Conservation (phyloP, 2,329 filamentous ascomycete species). For the Pyricularia sp. region DNA sequence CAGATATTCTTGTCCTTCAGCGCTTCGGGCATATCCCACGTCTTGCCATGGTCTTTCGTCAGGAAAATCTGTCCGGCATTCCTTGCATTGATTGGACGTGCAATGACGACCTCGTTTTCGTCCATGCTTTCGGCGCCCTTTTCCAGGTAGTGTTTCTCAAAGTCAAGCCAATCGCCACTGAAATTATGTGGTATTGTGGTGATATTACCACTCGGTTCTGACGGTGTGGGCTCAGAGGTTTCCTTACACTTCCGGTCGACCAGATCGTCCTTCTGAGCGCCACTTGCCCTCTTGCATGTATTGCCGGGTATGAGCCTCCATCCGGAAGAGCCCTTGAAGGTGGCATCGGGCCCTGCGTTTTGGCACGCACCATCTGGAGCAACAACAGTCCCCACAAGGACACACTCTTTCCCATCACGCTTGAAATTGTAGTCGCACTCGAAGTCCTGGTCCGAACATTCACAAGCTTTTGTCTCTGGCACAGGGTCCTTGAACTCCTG, state of each 20-base stretch:
- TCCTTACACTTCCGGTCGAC: constrained; percentile 72
- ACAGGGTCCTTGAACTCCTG: constrained; percentile 73
- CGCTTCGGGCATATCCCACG: constrained; percentile 56
- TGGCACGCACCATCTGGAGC: constrained; percentile 68
- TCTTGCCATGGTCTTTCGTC: constrained; percentile 80
- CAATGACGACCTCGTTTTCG: constrained; percentile 57
- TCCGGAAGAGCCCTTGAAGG: constrained; percentile 77
- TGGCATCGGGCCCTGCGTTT: constrained; percentile 51
- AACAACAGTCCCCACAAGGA: constrained; percentile 49
- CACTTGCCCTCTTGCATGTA: constrained; percentile 52
- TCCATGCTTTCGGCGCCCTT: constrained; percentile 52
- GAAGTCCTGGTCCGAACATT: constrained; percentile 77
- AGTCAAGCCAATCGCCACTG: constrained; percentile 39
- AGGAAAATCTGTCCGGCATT: constrained; percentile 46
- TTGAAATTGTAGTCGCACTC: constrained; percentile 95
- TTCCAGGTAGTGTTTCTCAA: constrained; percentile 68
- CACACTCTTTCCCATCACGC: constrained; percentile 60
- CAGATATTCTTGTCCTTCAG: constrained; percentile 62
- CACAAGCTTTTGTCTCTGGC: constrained; percentile 63
- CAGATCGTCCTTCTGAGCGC: constrained; percentile 58
- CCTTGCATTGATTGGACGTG: constrained; percentile 30
- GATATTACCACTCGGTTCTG: constrained; percentile 59
- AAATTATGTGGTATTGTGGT: constrained; percentile 51
- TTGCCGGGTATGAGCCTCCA: constrained; percentile 88
- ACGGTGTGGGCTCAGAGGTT: constrained; percentile 32